A percentile compares a stretch with the other conserved stretches of the same genome.
These are phyloP conservation scores for Cornus controversa DNA, from an alignment of 148 eudicot species.

Conservation along the genomic window DNA sequence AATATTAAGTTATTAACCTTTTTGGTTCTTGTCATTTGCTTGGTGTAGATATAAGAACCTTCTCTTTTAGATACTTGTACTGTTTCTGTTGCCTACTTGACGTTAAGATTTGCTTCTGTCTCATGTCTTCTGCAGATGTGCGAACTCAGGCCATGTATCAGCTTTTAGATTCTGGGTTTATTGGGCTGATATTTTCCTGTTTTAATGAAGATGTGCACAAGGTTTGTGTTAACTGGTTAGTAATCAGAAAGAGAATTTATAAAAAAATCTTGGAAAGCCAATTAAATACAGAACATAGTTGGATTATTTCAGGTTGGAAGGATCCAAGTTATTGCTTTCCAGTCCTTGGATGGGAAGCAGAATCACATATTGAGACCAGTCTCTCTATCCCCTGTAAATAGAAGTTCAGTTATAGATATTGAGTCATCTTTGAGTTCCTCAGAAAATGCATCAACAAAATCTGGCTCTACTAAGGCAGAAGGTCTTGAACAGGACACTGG, in stretches of 20 bases:
- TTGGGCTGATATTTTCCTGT: constrained; percentile 98
- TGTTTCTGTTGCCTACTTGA: constrained; percentile 1
- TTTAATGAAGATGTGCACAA: constrained; percentile 91
- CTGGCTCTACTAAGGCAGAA: constrained; percentile 50
- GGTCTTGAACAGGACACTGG: constrained; percentile 66
- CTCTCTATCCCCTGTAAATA: constrained; percentile 57
- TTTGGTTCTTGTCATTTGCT: background rate
- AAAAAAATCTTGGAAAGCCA: background rate
- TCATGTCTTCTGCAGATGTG: constrained; percentile 64
- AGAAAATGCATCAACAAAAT: constrained; percentile 48
- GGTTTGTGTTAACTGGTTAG: constrained; percentile 46
- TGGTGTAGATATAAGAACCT: background rate
- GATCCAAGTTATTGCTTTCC: constrained; percentile 98
- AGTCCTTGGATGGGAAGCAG: constrained; percentile 90
- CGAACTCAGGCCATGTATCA: constrained; percentile 99
- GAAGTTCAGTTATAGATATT: constrained; percentile 58
- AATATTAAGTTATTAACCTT: background rate
- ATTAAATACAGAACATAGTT: background rate
- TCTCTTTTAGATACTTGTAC: background rate
- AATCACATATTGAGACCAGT: constrained; percentile 49
- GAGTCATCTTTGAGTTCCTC: constrained; percentile 78
- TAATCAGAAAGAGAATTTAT: background rate
- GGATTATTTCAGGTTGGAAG: constrained; percentile 67
- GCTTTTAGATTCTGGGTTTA: constrained; percentile 94
- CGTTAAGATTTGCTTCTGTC: background rate